These are phyloP conservation scores for Vigna hirtella DNA, from an alignment of 306 rosid genomes.

Conservation along the genomic window DNA sequence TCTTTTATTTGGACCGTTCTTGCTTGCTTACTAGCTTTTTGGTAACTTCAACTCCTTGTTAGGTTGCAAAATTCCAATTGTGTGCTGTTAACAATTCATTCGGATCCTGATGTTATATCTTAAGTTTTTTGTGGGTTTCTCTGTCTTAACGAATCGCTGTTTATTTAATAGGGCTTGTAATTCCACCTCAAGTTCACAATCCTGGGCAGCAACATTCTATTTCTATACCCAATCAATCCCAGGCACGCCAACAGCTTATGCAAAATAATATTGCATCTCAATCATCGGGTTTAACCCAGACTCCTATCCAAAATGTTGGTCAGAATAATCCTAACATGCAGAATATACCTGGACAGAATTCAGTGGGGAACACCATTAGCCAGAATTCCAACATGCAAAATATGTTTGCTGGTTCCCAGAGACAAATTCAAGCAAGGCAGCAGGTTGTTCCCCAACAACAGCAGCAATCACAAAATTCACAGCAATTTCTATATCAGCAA, in stretches of 20 bases:
- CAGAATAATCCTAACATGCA: slow-evolving; percentile 80
- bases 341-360: slow-evolving; percentile 69
- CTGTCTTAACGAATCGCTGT: slow-evolving; percentile 27
- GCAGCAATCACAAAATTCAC: slow-evolving; percentile 79
- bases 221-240: slow-evolving; percentile 68
- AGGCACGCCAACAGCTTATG: slow-evolving; percentile 78
- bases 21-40: too few species aligned
- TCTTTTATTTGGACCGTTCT: too few species aligned
- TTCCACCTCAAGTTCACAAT: slow-evolving; percentile 70
- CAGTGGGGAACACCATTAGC: slow-evolving; percentile 72
- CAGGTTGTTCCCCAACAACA: slow-evolving; percentile 74
- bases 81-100: slow-evolving; percentile 27
- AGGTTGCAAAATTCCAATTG: slow-evolving; percentile 14
- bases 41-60: too few species aligned
- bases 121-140: background rate
- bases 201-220: slow-evolving; percentile 73
- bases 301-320: slow-evolving; percentile 69
- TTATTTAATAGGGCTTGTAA: slow-evolving; percentile 61
- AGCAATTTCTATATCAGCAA: slow-evolving; percentile 69
- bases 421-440: slow-evolving; percentile 89
- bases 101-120: slow-evolving; percentile 38
- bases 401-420: slow-evolving; percentile 73
- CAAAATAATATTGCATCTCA: slow-evolving; percentile 67
- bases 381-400: slow-evolving; percentile 77
- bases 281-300: slow-evolving; percentile 66